phyloP scores from a whole-genome alignment of 176 grass and related monocot species.

The Sorghum bicolor region DNA sequence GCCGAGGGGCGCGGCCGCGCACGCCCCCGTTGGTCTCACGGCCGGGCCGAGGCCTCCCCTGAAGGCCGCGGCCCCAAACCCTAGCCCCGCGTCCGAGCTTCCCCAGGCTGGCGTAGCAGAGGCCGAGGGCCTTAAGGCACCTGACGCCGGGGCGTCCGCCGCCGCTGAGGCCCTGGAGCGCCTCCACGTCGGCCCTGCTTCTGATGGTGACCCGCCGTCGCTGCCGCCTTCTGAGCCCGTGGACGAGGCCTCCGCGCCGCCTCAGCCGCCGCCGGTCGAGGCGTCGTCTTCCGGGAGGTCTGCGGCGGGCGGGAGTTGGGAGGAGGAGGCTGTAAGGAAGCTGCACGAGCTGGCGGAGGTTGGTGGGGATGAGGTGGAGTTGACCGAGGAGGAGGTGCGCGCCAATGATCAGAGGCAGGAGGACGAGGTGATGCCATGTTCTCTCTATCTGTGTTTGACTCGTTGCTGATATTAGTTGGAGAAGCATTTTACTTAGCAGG shows the following conservation, averaged over 20 bases:
- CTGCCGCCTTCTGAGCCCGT: background rate
- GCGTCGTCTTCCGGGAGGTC: slow-evolving; percentile 35
- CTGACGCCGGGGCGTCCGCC: background rate
- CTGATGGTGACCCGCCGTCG: background rate
- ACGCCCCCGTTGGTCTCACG: background rate
- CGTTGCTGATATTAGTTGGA: background rate
- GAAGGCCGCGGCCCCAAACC: slow-evolving; percentile 26
- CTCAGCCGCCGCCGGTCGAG: slow-evolving; percentile 17
- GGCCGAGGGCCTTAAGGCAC: background rate
- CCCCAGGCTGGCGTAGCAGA: background rate
- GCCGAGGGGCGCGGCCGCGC: background rate
- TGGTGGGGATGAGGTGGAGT: slow-evolving; percentile 29
- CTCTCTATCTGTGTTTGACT: background rate
- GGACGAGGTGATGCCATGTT: slow-evolving; percentile 43
- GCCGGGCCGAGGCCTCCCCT: background rate
- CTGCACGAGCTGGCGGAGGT: slow-evolving; percentile 46
- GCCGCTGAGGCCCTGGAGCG: slow-evolving; percentile 19
- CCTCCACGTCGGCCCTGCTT: slow-evolving; percentile 3
- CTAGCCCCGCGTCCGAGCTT: slow-evolving; percentile 9
- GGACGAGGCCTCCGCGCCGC: background rate
- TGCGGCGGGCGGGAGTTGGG: slow-evolving; percentile 8
- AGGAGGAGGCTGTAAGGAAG: slow-evolving; percentile 46
- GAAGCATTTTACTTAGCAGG: background rate
- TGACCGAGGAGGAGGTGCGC: slow-evolving; percentile 47
- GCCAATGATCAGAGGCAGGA: slow-evolving; percentile 58